Evolutionary conservation across 2,329 filamentous ascomycete genomes (phyloP).

Genomic region (Fusarium pseudoanthophilum): DNA sequence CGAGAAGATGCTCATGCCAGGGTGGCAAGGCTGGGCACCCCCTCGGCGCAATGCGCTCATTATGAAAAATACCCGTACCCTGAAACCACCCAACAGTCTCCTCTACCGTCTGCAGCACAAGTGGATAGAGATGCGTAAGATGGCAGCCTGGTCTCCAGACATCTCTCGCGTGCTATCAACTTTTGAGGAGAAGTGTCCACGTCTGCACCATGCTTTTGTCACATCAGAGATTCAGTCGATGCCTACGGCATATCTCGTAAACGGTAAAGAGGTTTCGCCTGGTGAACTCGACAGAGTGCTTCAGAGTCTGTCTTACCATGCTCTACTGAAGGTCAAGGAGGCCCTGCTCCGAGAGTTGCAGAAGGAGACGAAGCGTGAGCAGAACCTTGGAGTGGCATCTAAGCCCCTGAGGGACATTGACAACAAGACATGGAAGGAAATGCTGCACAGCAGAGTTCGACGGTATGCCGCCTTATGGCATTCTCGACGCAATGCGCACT

Average conservation of each 20-base stretch:
- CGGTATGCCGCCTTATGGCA: constrained; percentile 38
- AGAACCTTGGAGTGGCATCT: constrained; percentile 16
- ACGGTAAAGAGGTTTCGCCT: constrained; percentile 41
- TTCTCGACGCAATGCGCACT: constrained; percentile 24
- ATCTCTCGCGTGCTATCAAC: constrained; percentile 53
- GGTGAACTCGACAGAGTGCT: constrained; percentile 46
- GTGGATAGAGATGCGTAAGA: constrained; percentile 61
- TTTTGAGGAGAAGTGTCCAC: constrained; percentile 55
- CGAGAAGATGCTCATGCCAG: constrained; percentile 80
- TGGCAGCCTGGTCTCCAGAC: constrained; percentile 60
- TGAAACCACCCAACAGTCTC: constrained; percentile 52
- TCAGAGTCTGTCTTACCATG: constrained; percentile 44
- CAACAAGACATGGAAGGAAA: constrained; percentile 29
- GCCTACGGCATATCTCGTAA: constrained; percentile 41
- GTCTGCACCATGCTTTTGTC: constrained; percentile 54
- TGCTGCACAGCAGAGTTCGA: constrained; percentile 36
- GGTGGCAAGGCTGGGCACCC: constrained; percentile 78
- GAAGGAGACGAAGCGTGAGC: constrained; percentile 35
- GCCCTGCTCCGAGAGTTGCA: constrained; percentile 30
- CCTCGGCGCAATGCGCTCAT: constrained; percentile 45
- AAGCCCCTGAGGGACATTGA: constrained; percentile 2
- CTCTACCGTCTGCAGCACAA: constrained; percentile 61
- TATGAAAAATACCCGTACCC: constrained; percentile 49
- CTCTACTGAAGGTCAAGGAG: constrained; percentile 45
- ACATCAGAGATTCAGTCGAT: constrained; percentile 47